These are phyloP conservation scores for Eremothecium cymbalariae DNA, from an alignment of 1,139 yeast species.

Conservation along the genomic window DNA sequence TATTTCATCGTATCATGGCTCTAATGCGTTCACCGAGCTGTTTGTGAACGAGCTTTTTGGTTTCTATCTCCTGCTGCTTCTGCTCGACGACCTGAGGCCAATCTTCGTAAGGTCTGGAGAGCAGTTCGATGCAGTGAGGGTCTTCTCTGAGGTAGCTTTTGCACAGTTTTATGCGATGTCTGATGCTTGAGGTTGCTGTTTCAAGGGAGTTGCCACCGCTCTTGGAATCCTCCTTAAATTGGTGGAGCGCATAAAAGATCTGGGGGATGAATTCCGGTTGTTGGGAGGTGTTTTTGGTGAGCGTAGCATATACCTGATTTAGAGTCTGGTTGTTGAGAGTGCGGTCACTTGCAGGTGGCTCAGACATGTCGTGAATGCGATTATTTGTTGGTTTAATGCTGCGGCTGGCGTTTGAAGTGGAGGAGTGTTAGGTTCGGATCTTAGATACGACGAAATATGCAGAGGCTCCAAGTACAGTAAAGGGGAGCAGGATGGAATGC, in stretches of 20 bases:
- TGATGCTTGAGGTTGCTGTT: slow-evolving; percentile 28
- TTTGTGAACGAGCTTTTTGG: slow-evolving; percentile 18
- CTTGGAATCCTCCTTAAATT: slow-evolving; percentile 28
- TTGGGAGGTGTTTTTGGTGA: slow-evolving; percentile 7
- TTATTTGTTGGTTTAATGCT: too few relatives aligned
- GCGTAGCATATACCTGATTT: slow-evolving; percentile 5
- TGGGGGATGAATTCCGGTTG: slow-evolving; percentile 30
- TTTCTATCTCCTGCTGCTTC: slow-evolving; percentile 23
- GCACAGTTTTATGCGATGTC: slow-evolving; percentile 28
- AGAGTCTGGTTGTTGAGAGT: slow-evolving; percentile 6
- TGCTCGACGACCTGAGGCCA: slow-evolving; percentile 23
- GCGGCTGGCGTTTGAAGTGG: too few relatives aligned
- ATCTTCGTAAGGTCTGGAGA: slow-evolving; percentile 23
- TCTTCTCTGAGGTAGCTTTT: slow-evolving; percentile 23
- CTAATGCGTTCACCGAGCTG: slow-evolving; percentile 4
- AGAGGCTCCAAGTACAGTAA: too few relatives aligned
- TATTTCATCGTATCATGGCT: too few relatives aligned
- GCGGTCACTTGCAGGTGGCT: too few relatives aligned
- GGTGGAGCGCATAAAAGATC: slow-evolving; percentile 27
- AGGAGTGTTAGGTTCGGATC: too few relatives aligned
- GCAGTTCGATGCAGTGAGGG: slow-evolving; percentile 19
- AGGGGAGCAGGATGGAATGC: too few relatives aligned
- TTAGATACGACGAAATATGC: too few relatives aligned
- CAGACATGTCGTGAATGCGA: too few relatives aligned
- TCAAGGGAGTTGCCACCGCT: slow-evolving; percentile 27